A percentile compares a stretch with the other conserved stretches of the same genome.
Conservation (phyloP, 2,329 filamentous ascomycete genomes). For the Laburnicola sp. region DNA sequence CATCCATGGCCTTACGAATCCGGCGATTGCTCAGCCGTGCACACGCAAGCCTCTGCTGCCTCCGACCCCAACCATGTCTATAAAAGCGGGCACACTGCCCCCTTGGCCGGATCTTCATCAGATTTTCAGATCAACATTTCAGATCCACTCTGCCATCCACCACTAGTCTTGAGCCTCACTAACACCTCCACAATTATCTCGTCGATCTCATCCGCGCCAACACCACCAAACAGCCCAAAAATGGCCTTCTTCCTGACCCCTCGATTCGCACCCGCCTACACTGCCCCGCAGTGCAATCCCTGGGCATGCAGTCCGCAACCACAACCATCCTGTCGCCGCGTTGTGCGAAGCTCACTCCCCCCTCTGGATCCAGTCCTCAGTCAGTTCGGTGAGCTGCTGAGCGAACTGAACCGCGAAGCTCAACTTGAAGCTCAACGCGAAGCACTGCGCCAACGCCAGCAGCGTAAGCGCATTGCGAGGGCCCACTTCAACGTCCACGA, state of each 20-base stretch:
- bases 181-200: slow-evolving; percentile 10
- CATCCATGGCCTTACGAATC: slow-evolving; percentile 33
- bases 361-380: slow-evolving; percentile 39
- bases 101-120: slow-evolving; percentile 29
- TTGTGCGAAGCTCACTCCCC: slow-evolving; percentile 24
- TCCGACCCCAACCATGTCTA: slow-evolving; percentile 33
- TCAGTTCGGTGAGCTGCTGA: slow-evolving; percentile 38
- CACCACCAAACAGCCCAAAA: slow-evolving; percentile 13
- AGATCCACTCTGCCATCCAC: slow-evolving; percentile 16
- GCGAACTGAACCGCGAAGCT: slow-evolving; percentile 37
- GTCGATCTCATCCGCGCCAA: slow-evolving; percentile 3
- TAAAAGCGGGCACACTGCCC: slow-evolving; percentile 29
- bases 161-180: slow-evolving; percentile 23
- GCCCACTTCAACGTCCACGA: slow-evolving; percentile 38
- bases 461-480: slow-evolving; percentile 35
- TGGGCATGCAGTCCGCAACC: slow-evolving; percentile 32
- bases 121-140: slow-evolving; percentile 26
- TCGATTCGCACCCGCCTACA: slow-evolving; percentile 36
- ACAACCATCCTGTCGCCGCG: slow-evolving; percentile 21
- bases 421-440: slow-evolving; percentile 23
- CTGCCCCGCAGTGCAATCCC: slow-evolving; percentile 32
- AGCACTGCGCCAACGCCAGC: slow-evolving; percentile 33
- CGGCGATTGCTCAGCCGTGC: slow-evolving; percentile 29
- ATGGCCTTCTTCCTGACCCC: slow-evolving; percentile 43
- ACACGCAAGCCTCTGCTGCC: slow-evolving; percentile 34